phyloP scores from a whole-genome alignment of 345 rosid genomes.

The Geranium brycei region DNA sequence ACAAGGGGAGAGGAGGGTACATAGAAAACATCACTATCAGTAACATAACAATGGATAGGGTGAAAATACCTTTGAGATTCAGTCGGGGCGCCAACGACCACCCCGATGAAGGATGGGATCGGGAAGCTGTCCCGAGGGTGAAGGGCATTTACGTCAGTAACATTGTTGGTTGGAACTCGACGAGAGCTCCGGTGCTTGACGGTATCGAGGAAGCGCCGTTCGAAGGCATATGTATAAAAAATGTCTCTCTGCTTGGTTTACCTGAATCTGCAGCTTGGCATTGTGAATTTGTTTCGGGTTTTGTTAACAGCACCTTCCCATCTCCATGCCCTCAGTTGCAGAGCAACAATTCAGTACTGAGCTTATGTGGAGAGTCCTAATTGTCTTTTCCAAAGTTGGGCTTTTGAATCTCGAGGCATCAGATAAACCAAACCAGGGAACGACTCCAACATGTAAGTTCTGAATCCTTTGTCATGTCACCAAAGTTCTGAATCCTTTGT shows the following conservation, averaged over 20 bases:
- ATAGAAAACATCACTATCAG: constrained; percentile 51
- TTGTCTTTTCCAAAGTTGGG: no score
- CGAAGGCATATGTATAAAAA: constrained; percentile 63
- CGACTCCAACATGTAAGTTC: no score
- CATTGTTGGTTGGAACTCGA: constrained; percentile 54
- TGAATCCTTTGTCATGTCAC: no score
- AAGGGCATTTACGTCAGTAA: constrained; percentile 54
- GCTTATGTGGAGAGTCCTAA: constrained; percentile 6
- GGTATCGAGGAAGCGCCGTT: constrained; percentile 62
- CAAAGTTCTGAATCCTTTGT: no score
- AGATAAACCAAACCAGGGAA: no score
- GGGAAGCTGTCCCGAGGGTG: constrained; percentile 58
- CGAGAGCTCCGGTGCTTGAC: constrained; percentile 55
- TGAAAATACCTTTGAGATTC: constrained; percentile 72
- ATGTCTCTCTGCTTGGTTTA: constrained; percentile 51
- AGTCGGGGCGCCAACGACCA: constrained; percentile 91
- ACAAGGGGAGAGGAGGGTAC: constrained; percentile 81
- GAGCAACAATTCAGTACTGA: constrained; percentile 23
- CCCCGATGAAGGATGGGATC: constrained; percentile 80
- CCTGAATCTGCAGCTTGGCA: constrained; percentile 44
- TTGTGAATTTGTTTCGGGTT: constrained; percentile 74
- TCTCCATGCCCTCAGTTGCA: constrained; percentile 56
- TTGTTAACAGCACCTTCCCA: constrained; percentile 41
- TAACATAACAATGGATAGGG: constrained; percentile 62
- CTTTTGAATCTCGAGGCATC: no score